Base-by-base conservation (phyloP, 345 rosid genomes). In the Excoecaria cochinchinensis region DNA sequence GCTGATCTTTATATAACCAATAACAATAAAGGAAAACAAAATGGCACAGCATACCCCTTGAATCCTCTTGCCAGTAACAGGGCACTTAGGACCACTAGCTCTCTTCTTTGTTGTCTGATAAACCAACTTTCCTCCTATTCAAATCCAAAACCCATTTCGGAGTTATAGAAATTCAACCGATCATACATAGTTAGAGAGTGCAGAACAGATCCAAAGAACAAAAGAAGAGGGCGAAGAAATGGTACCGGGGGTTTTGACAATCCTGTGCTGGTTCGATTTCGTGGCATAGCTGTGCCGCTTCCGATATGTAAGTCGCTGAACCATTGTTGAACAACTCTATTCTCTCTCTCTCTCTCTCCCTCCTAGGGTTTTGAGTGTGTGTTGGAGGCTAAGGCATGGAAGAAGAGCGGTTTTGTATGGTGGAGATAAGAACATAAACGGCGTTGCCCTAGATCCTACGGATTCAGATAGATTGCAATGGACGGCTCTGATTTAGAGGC, bases 251-350 rank as follows among this genome's bases (percentile, higher is more conserved):
- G 97, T 93, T 85, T 92, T 94, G 85, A 93, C 92, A 76, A 91
- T 81, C 68, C 95, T 82, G 80, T 93, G 95, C 88, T 93, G 97
- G 84, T 93, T 94, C 5, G 98, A 94, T 58, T 87, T 94, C 65
- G 97, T 94, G 84, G 98, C 98, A 70, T 94, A 94, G 85, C 97
- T 91, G 85, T 94, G 98, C 59, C 98, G 88, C 61, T 85, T 83
- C 67, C 98, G 87, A 77, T 92, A 94, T 0, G 94, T 91, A 1
- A 94, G 91, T 63, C 98, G 89, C 89, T 94, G 98, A 75, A 92
- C 98, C 97, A 94, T 94, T 44, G 5, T 36, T 53, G 1, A 4
- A 16, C 40, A 1, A 9, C 62, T 70, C 38, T 31, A 31, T 31
- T 31, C 31, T 31, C 31, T 47, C 67, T 14, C 39, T 6, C 48